Percentiles rank a stretch among this genome's conserved stretches.
Evolutionary conservation across 179 eudicot species (phyloP).

Genomic region (Heliamphora pulchella): DNA sequence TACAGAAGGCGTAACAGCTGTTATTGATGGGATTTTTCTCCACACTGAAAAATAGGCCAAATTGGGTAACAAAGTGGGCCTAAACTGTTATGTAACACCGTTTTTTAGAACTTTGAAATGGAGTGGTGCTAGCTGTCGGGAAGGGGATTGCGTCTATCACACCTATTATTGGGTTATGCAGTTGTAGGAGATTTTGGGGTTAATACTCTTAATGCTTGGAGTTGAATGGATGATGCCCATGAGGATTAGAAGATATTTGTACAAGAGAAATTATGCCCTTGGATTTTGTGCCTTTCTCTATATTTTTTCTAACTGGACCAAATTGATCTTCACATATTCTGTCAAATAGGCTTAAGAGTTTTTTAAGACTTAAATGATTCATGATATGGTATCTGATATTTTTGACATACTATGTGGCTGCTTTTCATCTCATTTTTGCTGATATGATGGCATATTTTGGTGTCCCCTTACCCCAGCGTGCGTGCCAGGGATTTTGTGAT

Average conservation of each 20-base stretch:
- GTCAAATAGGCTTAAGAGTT: background rate
- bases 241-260: background rate
- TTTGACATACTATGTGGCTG: background rate
- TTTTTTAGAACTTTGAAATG: background rate
- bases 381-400: background rate
- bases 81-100: too few relatives aligned
- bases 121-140: background rate
- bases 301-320: background rate
- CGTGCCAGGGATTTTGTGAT: background rate
- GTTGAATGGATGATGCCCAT: background rate
- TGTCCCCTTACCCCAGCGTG: too few relatives aligned
- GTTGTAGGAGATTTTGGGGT: background rate
- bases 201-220: too few relatives aligned
- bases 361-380: background rate
- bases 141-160: background rate
- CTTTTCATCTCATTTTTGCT: background rate
- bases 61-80: too few relatives aligned
- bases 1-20: too few relatives aligned
- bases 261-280: too few relatives aligned
- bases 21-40: too few relatives aligned
- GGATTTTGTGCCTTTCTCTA: background rate
- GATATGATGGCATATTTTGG: background rate
- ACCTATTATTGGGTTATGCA: background rate
- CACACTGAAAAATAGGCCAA: too few relatives aligned
- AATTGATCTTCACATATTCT: background rate